Percentiles rank a stretch among this genome's conserved stretches.
These are phyloP conservation scores for Podospora pseudopauciseta DNA, from an alignment of 495 filamentous ascomycete genomes.

Conservation along the genomic window DNA sequence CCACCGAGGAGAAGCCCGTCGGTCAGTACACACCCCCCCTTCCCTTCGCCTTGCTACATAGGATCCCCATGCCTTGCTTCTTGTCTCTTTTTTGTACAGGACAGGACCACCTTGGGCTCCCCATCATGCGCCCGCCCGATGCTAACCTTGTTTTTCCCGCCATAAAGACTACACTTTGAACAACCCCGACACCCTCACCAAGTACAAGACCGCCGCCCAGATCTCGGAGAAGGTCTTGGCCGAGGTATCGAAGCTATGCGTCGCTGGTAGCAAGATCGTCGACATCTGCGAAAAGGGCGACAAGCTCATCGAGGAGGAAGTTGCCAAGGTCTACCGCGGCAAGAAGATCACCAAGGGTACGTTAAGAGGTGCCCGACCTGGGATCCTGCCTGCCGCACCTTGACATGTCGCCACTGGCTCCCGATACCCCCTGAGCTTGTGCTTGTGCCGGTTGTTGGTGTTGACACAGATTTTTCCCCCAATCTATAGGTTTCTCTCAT, in stretches of 20 bases:
- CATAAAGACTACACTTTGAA: slow-evolving; percentile 81
- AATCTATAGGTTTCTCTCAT: slow-evolving; percentile 69
- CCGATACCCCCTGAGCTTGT: not conserved
- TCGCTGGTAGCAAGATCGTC: slow-evolving; percentile 85
- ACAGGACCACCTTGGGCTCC: slow-evolving; percentile 1
- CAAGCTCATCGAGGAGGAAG: slow-evolving; percentile 88
- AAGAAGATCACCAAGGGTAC: slow-evolving; percentile 92
- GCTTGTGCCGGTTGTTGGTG: not conserved
- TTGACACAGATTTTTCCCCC: slow-evolving; percentile 2
- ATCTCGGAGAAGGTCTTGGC: slow-evolving; percentile 95
- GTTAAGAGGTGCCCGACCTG: slow-evolving; percentile 13
- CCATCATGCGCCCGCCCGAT: slow-evolving; percentile 4
- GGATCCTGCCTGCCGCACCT: not conserved
- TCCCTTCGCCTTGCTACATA: not conserved
- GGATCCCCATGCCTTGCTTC: not conserved
- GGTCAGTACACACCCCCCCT: slow-evolving; percentile 32
- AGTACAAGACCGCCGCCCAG: slow-evolving; percentile 92
- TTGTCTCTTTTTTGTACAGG: not conserved
- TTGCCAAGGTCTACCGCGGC: slow-evolving; percentile 94
- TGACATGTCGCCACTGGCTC: not conserved
- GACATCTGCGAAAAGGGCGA: slow-evolving; percentile 93
- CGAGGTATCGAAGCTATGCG: slow-evolving; percentile 74
- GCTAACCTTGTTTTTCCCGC: slow-evolving; percentile 1
- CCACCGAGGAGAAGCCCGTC: slow-evolving; percentile 38
- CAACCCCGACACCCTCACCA: slow-evolving; percentile 96